These are phyloP conservation scores for Talaromyces piceae DNA, from an alignment of 2,329 filamentous ascomycete species.

Conservation along the genomic window DNA sequence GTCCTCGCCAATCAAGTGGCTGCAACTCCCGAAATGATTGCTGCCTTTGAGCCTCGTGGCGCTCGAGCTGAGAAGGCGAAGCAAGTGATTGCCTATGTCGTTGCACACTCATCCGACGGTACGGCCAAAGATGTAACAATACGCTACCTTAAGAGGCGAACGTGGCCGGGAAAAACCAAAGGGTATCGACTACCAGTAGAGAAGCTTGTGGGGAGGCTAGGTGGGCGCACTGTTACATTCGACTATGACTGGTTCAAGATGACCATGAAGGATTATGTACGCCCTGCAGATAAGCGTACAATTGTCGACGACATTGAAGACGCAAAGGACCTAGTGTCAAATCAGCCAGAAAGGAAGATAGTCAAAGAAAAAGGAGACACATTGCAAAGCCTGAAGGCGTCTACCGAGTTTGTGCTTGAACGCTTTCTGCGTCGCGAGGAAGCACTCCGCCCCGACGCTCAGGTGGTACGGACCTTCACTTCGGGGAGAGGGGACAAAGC, in stretches of 20 bases:
- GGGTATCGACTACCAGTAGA: conserved; percentile 70
- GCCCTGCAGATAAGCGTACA: conserved; percentile 49
- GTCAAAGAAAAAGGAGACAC: conserved; percentile 71
- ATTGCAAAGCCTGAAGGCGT: conserved; percentile 80
- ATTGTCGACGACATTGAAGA: conserved; percentile 75
- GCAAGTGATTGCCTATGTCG: conserved; percentile 82
- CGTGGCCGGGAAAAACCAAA: conserved; percentile 84
- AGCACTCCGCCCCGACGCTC: conserved; percentile 63
- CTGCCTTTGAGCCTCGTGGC: conserved; percentile 74
- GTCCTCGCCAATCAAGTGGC: conserved; percentile 60
- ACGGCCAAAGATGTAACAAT: conserved; percentile 93
- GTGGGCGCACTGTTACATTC: conserved; percentile 58
- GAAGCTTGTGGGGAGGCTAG: conserved; percentile 70
- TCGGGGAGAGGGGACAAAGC: conserved; percentile 65
- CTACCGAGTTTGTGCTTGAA: conserved; percentile 74
- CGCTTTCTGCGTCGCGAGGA: conserved; percentile 88
- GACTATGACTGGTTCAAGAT: conserved; percentile 83
- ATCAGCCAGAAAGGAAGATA: conserved; percentile 64
- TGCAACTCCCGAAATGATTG: conserved; percentile 62
- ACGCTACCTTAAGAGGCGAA: conserved; percentile 73
- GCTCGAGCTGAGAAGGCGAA: conserved; percentile 75
- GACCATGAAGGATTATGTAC: conserved; percentile 65
- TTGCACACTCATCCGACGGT: conserved; percentile 75
- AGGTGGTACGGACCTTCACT: conserved; percentile 66
- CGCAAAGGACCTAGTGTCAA: conserved; percentile 64